Percentiles rank a stretch among this genome's conserved stretches.
Conservation (phyloP, 495 filamentous ascomycete genomes). For the Penicillium psychrofluorescens region DNA sequence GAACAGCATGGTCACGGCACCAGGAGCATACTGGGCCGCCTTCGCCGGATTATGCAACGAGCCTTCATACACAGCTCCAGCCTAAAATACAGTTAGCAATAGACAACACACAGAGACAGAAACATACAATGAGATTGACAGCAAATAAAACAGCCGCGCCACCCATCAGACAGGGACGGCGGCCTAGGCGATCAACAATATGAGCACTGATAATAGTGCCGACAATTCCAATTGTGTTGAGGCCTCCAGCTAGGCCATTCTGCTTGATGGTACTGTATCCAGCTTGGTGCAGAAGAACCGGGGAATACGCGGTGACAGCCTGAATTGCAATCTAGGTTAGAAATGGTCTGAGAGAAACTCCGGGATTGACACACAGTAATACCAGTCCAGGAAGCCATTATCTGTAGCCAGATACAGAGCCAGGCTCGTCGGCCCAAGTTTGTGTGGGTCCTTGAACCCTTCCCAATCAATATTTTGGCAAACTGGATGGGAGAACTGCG, state of each 20-base stretch:
- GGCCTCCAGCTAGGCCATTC: slow-evolving; percentile 43
- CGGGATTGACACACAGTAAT: slow-evolving; percentile 30
- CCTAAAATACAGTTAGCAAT: slow-evolving; percentile 10
- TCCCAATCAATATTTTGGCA: slow-evolving; percentile 25
- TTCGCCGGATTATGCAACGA: slow-evolving; percentile 22
- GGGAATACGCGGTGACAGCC: slow-evolving; percentile 36
- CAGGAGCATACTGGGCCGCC: slow-evolving; percentile 32
- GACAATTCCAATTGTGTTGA: slow-evolving; percentile 48
- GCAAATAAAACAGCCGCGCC: slow-evolving; percentile 24
- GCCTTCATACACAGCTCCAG: slow-evolving; percentile 33
- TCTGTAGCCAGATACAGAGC: slow-evolving; percentile 46
- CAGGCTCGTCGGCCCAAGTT: slow-evolving; percentile 39
- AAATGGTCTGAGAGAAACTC: background rate
- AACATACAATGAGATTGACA: slow-evolving; percentile 27
- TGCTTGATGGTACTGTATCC: slow-evolving; percentile 37
- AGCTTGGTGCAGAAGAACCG: slow-evolving; percentile 33
- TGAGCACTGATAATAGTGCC: slow-evolving; percentile 48
- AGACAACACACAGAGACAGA: background rate
- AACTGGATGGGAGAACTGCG: slow-evolving; percentile 33
- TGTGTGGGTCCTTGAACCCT: slow-evolving; percentile 17
- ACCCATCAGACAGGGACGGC: slow-evolving; percentile 36
- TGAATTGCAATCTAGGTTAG: slow-evolving; percentile 17
- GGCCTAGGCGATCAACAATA: slow-evolving; percentile 45
- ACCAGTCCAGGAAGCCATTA: slow-evolving; percentile 46
- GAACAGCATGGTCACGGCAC: slow-evolving; percentile 45